Evolutionary conservation across 768 basidiomycete genomes (phyloP).

Genomic region (Macrolepiota albuminosa): DNA sequence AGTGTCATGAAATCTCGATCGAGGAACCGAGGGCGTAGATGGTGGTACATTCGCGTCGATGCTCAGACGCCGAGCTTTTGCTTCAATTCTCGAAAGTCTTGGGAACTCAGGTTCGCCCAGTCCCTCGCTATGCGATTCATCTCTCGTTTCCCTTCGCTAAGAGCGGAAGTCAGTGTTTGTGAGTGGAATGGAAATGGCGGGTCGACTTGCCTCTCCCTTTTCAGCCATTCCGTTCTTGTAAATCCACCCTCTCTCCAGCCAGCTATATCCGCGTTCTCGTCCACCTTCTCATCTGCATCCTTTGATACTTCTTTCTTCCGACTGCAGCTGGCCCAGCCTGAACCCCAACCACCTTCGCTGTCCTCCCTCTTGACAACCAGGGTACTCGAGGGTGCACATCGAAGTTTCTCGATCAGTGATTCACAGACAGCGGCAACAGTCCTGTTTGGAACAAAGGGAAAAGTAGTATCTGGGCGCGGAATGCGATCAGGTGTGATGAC

Average conservation of each 20-base stretch:
- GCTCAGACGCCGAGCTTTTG: slow-evolving; percentile 47
- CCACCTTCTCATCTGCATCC: slow-evolving; percentile 28
- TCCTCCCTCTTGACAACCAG: slow-evolving; percentile 39
- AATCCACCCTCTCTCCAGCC: slow-evolving; percentile 52
- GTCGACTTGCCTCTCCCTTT: slow-evolving; percentile 44
- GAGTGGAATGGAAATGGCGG: slow-evolving; percentile 4
- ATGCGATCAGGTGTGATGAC: slow-evolving; percentile 45
- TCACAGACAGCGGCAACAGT: slow-evolving; percentile 47
- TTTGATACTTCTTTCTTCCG: slow-evolving; percentile 28
- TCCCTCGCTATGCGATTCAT: slow-evolving; percentile 43
- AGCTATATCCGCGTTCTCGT: slow-evolving; percentile 30
- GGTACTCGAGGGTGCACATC: slow-evolving; percentile 27
- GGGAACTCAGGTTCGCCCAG: slow-evolving; percentile 45
- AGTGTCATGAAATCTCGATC: not conserved
- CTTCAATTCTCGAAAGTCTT: slow-evolving; percentile 54
- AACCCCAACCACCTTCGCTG: slow-evolving; percentile 31
- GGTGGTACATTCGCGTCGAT: slow-evolving; percentile 1
- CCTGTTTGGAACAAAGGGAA: slow-evolving; percentile 64
- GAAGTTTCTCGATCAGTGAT: slow-evolving; percentile 48
- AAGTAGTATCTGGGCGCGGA: slow-evolving; percentile 46
- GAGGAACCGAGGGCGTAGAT: not conserved
- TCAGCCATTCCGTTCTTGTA: slow-evolving; percentile 51
- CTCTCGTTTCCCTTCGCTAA: slow-evolving; percentile 51
- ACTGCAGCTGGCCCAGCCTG: slow-evolving; percentile 27
- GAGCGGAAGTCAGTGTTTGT: slow-evolving; percentile 5